phyloP scores from a whole-genome alignment of 2,329 filamentous ascomycete genomes.

The Aureobasidium lini region DNA sequence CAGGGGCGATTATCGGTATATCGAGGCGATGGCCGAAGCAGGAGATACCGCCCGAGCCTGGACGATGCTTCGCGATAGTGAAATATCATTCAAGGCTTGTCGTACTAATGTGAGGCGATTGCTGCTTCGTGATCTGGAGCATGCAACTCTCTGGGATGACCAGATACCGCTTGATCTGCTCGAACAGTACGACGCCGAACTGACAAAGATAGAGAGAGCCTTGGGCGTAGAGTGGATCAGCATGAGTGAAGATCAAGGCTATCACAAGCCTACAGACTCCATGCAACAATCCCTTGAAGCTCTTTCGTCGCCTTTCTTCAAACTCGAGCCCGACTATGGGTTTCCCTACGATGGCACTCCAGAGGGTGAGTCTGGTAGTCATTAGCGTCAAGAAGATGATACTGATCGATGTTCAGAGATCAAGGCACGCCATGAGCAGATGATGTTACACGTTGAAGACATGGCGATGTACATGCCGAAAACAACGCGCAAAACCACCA shows the following conservation, averaged over 20 bases:
- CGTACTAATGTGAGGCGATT: conserved; percentile 18
- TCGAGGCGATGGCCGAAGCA: conserved; percentile 26
- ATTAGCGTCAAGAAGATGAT: no score
- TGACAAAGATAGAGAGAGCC: conserved; percentile 24
- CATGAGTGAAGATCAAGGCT: conserved; percentile 19
- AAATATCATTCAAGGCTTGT: conserved; percentile 19
- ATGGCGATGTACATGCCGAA: not conserved
- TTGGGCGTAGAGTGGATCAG: conserved; percentile 25
- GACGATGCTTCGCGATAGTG: conserved; percentile 23
- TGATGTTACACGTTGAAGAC: not conserved
- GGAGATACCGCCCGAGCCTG: conserved; percentile 26
- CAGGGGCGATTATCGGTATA: conserved; percentile 28
- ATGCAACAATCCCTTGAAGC: conserved; percentile 24
- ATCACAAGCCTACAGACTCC: conserved; percentile 18
- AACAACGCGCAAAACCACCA: not conserved
- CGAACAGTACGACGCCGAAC: conserved; percentile 24
- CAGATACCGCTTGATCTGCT: conserved; percentile 22
- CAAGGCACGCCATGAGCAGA: not conserved
- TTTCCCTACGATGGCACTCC: conserved; percentile 22
- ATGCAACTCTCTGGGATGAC: conserved; percentile 22
- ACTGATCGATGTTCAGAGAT: not conserved
- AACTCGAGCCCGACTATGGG: conserved; percentile 23
- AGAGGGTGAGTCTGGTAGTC: not conserved
- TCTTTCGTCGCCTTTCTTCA: conserved; percentile 21
- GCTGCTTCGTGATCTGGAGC: conserved; percentile 24